Evolutionary conservation across 805 yeast genomes (phyloP), one percentile per base, ranked within the genome.

Genomic region (Candida caryicola): DNA sequence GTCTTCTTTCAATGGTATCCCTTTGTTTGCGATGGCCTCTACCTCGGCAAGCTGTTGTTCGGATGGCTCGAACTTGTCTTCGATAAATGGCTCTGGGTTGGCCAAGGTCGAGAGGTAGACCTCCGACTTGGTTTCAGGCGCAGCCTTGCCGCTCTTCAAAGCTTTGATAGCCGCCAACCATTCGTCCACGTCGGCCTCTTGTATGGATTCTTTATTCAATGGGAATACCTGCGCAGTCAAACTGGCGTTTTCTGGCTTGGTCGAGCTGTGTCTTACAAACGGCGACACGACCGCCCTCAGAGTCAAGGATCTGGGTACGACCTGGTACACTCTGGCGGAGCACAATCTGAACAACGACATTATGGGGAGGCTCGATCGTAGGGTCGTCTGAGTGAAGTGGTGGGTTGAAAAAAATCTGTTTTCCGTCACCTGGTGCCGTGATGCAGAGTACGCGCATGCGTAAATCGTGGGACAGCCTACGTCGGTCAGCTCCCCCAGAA

Each of bases 1-100:
- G 51, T 88, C 93, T 31, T 66, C 64, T 46, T 72, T 69, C 18
- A 67, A 54, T 18, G 96, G 95, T 21, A 87, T 64, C 9, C 77
- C 74, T 43, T 67, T 64, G 29, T 60, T 68, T 41, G 72, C 65
- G 35, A 82, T 63, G 9, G 57, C 59, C 39, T 73, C 77, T 31
- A 69, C 69, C 57, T 87, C 79, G 4, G 66, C 73, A 17, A 76
- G 37, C 60, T 90, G 96, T 49, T 76, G 81, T 25, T 66, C 73
- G 3, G 83, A 66, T 27, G 95, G 90, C 41, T 67, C 76, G 51
- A 76, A 79, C 41, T 58, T 53, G 46, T 49, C 55, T 41, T 57
- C 54, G 52, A 62, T 40, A 46, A 56, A 52, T 46, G 64, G 57
- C 44, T 58, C 66, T 3, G 72, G 68, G 32, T 65, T 49, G 31